Evolutionary conservation across 2,329 filamentous ascomycete genomes (phyloP).

Genomic region (Periconia sp.): DNA sequence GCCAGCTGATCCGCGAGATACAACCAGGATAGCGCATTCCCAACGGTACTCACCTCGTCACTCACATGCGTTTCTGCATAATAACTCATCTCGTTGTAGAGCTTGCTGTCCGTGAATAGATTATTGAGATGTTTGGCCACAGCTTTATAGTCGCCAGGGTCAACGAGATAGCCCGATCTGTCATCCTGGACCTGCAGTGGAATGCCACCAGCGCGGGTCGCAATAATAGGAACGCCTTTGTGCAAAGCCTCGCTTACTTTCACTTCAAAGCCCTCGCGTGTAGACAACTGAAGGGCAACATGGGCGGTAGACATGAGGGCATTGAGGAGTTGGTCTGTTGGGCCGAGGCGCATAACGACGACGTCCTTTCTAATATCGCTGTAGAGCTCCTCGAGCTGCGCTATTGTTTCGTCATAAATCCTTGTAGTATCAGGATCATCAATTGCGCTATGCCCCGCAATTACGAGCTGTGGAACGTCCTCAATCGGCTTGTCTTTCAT

Average conservation of each 20-base stretch:
- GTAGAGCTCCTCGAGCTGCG: constrained; percentile 65
- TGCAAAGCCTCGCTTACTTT: constrained; percentile 84
- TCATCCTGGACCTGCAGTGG: constrained; percentile 74
- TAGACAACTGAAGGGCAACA: constrained; percentile 77
- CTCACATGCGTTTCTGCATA: constrained; percentile 69
- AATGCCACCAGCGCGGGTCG: constrained; percentile 75
- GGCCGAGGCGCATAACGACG: constrained; percentile 74
- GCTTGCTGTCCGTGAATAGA: constrained; percentile 65
- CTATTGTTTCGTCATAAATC: constrained; percentile 72
- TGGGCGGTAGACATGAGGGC: constrained; percentile 71
- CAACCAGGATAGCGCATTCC: constrained; percentile 75
- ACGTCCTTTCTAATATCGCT: constrained; percentile 55
- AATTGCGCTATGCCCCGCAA: constrained; percentile 77
- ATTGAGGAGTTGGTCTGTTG: constrained; percentile 80
- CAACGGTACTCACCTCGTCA: constrained; percentile 80
- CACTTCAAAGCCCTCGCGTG: constrained; percentile 81
- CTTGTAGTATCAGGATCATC: constrained; percentile 76
- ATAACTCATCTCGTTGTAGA: constrained; percentile 68
- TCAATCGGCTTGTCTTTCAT: constrained; percentile 58
- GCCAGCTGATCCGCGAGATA: constrained; percentile 72
- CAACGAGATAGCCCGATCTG: constrained; percentile 73
- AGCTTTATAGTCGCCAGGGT: constrained; percentile 67
- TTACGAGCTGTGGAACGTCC: constrained; percentile 69
- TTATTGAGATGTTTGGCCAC: constrained; percentile 69
- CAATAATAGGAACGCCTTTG: constrained; percentile 77